phyloP scores from a whole-genome alignment of 805 yeast genomes.

The Candida nanaspora region DNA sequence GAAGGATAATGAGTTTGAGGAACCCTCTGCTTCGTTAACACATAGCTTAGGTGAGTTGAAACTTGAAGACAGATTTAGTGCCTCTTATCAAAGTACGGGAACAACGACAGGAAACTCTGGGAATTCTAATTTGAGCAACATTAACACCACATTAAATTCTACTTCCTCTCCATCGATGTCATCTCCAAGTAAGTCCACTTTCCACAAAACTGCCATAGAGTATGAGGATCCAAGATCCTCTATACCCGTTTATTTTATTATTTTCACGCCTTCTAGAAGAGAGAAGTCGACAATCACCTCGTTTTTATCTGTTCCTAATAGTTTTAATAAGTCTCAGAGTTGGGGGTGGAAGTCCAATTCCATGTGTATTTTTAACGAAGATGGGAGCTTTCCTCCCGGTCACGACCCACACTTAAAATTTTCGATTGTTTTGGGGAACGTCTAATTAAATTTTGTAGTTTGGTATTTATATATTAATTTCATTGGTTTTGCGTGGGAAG shows the following conservation, averaged over 20 bases:
- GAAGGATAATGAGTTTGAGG: slow-evolving; percentile 17
- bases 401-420: slow-evolving; percentile 39
- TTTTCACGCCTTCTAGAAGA: slow-evolving; percentile 45
- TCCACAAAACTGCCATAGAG: slow-evolving; percentile 26
- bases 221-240: slow-evolving; percentile 41
- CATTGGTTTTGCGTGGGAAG: too few species aligned
- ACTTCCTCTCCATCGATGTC: too few species aligned
- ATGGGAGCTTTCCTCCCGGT: slow-evolving; percentile 36
- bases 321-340: slow-evolving; percentile 45
- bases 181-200: too few species aligned
- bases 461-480: too few species aligned
- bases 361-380: slow-evolving; percentile 44
- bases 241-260: slow-evolving; percentile 44
- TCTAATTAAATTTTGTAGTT: slow-evolving; percentile 14
- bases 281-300: slow-evolving; percentile 40
- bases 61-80: too few species aligned
- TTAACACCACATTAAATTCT: too few species aligned
- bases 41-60: too few species aligned
- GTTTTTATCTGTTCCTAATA: slow-evolving; percentile 48
- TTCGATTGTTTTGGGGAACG: slow-evolving; percentile 42
- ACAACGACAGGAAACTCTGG: too few species aligned
- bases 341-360: slow-evolving; percentile 60
- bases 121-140: too few species aligned
- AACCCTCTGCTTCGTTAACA: slow-evolving; percentile 4
- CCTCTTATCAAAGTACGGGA: too few species aligned